Percentiles rank a stretch among this genome's conserved stretches.
phyloP scores from a whole-genome alignment of 2,329 filamentous ascomycete genomes.

The Paramyrothecium sp. region DNA sequence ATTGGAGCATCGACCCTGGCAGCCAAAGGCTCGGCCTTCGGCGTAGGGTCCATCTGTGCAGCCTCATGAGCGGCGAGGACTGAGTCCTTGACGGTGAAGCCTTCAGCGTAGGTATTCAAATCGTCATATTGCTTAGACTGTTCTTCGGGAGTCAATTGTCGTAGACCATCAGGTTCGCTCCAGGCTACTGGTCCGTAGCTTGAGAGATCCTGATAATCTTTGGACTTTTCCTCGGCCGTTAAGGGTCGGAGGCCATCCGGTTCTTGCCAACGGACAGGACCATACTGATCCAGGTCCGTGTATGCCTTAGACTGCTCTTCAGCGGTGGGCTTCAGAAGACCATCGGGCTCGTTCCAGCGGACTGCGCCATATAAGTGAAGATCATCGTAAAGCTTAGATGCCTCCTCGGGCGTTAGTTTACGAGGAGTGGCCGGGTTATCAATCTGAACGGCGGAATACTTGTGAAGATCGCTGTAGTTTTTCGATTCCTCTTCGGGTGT shows the following conservation, averaged over 20 bases:
- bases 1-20: slow-evolving; percentile 28
- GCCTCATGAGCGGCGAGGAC: slow-evolving; percentile 23
- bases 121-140: slow-evolving; percentile 30
- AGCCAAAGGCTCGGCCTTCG: slow-evolving; percentile 34
- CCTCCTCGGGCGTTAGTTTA: slow-evolving; percentile 21
- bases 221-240: slow-evolving; percentile 31
- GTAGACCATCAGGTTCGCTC: slow-evolving; percentile 29
- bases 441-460: slow-evolving; percentile 27
- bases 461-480: slow-evolving; percentile 34
- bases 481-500: slow-evolving; percentile 24
- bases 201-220: slow-evolving; percentile 38
- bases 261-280: slow-evolving; percentile 23
- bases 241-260: slow-evolving; percentile 18
- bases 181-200: slow-evolving; percentile 32
- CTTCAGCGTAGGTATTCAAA: slow-evolving; percentile 30
- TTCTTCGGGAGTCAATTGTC: slow-evolving; percentile 23
- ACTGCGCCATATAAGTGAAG: slow-evolving; percentile 26
- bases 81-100: slow-evolving; percentile 31
- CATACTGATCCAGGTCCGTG: slow-evolving; percentile 30
- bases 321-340: slow-evolving; percentile 16
- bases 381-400: slow-evolving; percentile 28
- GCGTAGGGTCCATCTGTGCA: slow-evolving; percentile 23
- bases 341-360: slow-evolving; percentile 24
- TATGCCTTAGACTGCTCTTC: slow-evolving; percentile 25
- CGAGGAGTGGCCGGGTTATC: slow-evolving; percentile 24